Base-by-base conservation (phyloP, 2,329 filamentous ascomycete genomes). In the Neodidymelliopsis sp. region DNA sequence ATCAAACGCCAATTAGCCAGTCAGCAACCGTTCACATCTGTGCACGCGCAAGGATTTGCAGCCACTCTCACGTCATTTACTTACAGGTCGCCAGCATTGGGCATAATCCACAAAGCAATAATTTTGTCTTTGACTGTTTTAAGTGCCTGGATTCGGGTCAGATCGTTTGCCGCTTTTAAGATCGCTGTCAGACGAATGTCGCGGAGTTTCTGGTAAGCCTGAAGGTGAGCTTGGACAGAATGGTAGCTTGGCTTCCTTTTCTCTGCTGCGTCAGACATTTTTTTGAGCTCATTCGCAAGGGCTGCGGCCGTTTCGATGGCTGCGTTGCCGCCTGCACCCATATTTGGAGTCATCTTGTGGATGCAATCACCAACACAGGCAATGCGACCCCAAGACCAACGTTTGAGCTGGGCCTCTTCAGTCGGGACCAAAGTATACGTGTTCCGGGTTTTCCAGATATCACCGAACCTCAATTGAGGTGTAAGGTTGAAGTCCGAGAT, bases 281-380 rank as follows among this genome's bases (percentile, higher is more conserved):
- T 53, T 28, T 53, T 57, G 8, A 58, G 29, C 24, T 49, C 49
- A 10, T 57, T 46, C 43, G 53, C 33, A 3, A 61, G 47, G 19
- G 52, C 49, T 16, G 56, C 63, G 53, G 49, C 59, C 2, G 56
- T 54, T 31, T 60, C 54, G 22, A 62, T 53, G 11, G 59, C 56
- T 23, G 47, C 46, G 22, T 62, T 62, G 24, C 54, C 56, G n/a
- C 56, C 59, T 24, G 54, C 50, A 12, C 56, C 59, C 36, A 56
- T 52, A 12, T 55, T 56, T 7, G 59, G 59, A 5, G 57, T 54
- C 46, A 62, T 72, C 65, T 77, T 78, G 50, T 78, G 75, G 2
- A 69, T 71, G 0, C 74, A 62, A 49, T 78, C 76, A 0, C 75
- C 75, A 9, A 78, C 66, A 4, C 67, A 62, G 4, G 76, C 61